A percentile compares a stretch with the other conserved stretches of the same genome.
These are phyloP conservation scores for Trichoderma endophyticum DNA, from an alignment of 2,329 filamentous ascomycete genomes.

Conservation along the genomic window DNA sequence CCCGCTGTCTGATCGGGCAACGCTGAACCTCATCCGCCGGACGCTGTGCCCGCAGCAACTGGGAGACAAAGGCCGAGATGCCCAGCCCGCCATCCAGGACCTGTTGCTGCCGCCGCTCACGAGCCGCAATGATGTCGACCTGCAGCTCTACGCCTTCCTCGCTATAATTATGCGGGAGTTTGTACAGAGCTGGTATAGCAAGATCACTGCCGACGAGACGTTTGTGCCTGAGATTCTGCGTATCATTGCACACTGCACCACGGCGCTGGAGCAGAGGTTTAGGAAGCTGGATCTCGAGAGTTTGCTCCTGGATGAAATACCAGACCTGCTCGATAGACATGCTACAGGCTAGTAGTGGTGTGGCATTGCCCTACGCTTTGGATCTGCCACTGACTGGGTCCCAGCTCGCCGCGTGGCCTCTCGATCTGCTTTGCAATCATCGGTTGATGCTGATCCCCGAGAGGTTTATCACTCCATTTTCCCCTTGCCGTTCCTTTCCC, in stretches of 20 bases:
- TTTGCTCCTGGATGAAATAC: constrained; percentile 82
- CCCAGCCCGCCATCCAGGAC: constrained; percentile 64
- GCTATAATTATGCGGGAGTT: constrained; percentile 87
- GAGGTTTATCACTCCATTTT: constrained; percentile 79
- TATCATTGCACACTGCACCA: constrained; percentile 87
- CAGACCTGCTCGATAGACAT: constrained; percentile 76
- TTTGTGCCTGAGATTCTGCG: constrained; percentile 87
- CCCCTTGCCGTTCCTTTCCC: constrained; percentile 76
- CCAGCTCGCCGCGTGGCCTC: constrained; percentile 71
- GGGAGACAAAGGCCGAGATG: constrained; percentile 52
- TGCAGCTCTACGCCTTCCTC: constrained; percentile 89
- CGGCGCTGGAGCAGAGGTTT: constrained; percentile 81
- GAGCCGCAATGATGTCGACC: constrained; percentile 88
- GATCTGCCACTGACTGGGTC: constrained; percentile 22
- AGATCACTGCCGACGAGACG: constrained; percentile 83
- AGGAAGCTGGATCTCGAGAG: constrained; percentile 79
- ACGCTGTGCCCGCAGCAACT: constrained; percentile 74
- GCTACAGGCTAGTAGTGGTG: constrained; percentile 58
- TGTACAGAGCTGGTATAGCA: constrained; percentile 88
- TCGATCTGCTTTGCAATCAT: constrained; percentile 53
- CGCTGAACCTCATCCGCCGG: constrained; percentile 74
- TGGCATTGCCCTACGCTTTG: not conserved
- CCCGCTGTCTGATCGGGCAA: constrained; percentile 73
- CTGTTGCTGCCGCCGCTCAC: constrained; percentile 86
- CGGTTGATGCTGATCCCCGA: constrained; percentile 60